Evolutionary conservation across 2,329 filamentous ascomycete species (phyloP), one percentile per base, ranked within the genome.

Genomic region (Immersiporthe knoxdaviesiana): DNA sequence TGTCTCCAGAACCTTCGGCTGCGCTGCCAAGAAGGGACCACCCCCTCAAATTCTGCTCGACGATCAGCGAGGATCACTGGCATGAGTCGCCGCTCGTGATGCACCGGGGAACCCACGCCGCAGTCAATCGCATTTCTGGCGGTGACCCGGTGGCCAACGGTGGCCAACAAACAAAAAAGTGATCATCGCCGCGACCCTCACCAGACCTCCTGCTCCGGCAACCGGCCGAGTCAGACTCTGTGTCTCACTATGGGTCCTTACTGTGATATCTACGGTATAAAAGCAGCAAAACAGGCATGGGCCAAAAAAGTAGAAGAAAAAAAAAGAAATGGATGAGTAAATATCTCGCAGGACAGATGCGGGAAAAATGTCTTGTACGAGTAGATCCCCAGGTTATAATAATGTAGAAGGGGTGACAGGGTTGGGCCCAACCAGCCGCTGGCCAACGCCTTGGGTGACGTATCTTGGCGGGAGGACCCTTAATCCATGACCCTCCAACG

Each of bases 71-170:
- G 61, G 61, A 63, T 63, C 41, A 35, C 41, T 27, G 41, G 30
- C 24, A 47, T 41, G 39, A 61, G 44, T 18, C 59, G 59, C 35
- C 39, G 59, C 59, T 61, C 59, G 59, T 61, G 59, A 61, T 61
- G 59, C 59, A 61, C n/a, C 35, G 35, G 59, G 39, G 59, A 39
- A 60, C 32, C 58, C 58, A 39, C 35, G 58, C 58, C 58, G 35
- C 30, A n/a, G 59, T 37, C 59, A 39, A 24, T 41, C 37, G 35
- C 59, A 24, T 61, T 24, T 39, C 39, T 41, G 37, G 35, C 35
- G 39, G n/a, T 35, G 58, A 35, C 56, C 11, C 32, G 27, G 24
- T 14, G 24, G 50, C 52, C 52, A 60, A 60, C 58, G 58, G 58
- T 60, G 32, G 58, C 58, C 58, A 60, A 60, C 58, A 60, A 21